phyloP scores from a whole-genome alignment of 192 early-diverging fungal species.

The Haplosporangium gracile region DNA sequence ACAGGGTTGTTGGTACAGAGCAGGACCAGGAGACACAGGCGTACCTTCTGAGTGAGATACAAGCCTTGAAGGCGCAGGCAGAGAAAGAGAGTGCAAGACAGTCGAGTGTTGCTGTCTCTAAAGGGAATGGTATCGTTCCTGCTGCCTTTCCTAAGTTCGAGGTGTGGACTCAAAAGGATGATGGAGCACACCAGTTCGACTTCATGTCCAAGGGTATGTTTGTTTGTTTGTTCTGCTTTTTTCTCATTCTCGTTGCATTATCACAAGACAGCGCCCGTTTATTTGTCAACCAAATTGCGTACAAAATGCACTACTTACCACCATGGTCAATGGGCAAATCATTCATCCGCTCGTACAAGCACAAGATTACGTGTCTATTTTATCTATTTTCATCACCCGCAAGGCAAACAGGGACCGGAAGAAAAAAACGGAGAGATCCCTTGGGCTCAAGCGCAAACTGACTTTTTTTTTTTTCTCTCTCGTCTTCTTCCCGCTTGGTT shows the following conservation, averaged over 20 bases:
- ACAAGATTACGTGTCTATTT: too few species aligned
- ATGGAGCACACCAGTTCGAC: conserved; percentile 78
- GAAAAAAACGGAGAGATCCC: neutral
- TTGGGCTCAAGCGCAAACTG: neutral
- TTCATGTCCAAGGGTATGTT: conserved; percentile 74
- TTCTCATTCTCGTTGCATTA: neutral
- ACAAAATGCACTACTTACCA: neutral
- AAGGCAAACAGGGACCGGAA: neutral
- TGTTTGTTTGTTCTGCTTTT: neutral
- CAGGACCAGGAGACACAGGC: conserved; percentile 37
- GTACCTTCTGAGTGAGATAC: conserved; percentile 37
- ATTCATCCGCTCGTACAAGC: too few species aligned
- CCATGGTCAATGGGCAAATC: too few species aligned
- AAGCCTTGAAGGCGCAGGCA: conserved; percentile 21
- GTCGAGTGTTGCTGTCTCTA: neutral
- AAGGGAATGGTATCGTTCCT: neutral
- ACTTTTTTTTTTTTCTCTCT: neutral
- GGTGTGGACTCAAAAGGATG: conserved; percentile 67
- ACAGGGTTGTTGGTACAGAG: conserved; percentile 66
- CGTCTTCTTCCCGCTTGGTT: too few species aligned
- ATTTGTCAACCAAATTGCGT: neutral
- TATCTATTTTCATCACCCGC: neutral
- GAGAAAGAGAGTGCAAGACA: neutral
- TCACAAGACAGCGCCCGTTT: neutral
- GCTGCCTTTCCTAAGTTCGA: conserved; percentile 60